These are phyloP conservation scores for Diplogelasinospora grovesii DNA, from an alignment of 495 filamentous ascomycete genomes.

Conservation along the genomic window DNA sequence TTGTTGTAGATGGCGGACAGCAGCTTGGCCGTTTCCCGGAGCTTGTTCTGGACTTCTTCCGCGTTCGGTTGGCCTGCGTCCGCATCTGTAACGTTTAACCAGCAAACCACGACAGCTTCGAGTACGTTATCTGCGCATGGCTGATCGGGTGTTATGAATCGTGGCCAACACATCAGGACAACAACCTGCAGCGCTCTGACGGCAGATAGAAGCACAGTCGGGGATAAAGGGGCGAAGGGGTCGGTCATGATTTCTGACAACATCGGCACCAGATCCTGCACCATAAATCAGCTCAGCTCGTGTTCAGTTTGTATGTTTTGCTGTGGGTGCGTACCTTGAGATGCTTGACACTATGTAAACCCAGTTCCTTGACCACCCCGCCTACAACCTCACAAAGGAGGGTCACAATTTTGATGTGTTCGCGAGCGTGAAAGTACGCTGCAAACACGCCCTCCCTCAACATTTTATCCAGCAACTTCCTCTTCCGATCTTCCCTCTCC, in stretches of 20 bases:
- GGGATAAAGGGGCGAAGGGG: constrained; percentile 59
- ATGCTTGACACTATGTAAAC: constrained; percentile 65
- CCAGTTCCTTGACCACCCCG: constrained; percentile 52
- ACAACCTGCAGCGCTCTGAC: constrained; percentile 48
- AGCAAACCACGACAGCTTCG: constrained; percentile 56
- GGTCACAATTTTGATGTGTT: constrained; percentile 43
- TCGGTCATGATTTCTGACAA: constrained; percentile 58
- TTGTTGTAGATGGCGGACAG: too few relatives aligned
- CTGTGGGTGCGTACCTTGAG: constrained; percentile 45
- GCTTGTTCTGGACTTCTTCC: too few relatives aligned
- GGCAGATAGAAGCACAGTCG: constrained; percentile 48
- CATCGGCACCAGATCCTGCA: constrained; percentile 62
- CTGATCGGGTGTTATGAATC: constrained; percentile 48
- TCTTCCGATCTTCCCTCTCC: constrained; percentile 25
- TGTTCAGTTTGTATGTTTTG: not conserved
- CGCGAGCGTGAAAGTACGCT: constrained; percentile 46
- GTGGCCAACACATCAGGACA: constrained; percentile 66
- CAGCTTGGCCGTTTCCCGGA: too few relatives aligned
- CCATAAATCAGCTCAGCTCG: constrained; percentile 8
- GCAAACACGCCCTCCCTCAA: constrained; percentile 51
- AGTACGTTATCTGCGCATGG: constrained; percentile 65
- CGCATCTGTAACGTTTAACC: constrained; percentile 53
- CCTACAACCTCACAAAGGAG: constrained; percentile 53
- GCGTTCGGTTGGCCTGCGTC: too few relatives aligned
- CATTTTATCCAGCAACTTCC: constrained; percentile 42